A percentile compares a stretch with the other conserved stretches of the same genome.
Evolutionary conservation across 2,329 filamentous ascomycete species (phyloP).

Genomic region (Immersiporthe knoxdaviesiana): DNA sequence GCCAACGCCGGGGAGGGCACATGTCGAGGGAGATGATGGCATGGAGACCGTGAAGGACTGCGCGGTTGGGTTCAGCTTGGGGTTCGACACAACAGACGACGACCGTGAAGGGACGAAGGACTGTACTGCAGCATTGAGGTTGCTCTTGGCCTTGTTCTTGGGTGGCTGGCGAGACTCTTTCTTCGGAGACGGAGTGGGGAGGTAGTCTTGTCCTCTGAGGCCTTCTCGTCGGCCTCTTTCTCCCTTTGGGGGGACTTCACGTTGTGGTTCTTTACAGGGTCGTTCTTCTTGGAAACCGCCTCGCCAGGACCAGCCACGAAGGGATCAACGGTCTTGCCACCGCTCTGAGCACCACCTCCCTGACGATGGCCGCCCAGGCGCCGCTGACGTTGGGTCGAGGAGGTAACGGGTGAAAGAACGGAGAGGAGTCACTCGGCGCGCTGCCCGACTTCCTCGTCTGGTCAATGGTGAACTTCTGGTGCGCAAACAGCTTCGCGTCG

Average conservation of each 20-base stretch:
- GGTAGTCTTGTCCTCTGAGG: neutral
- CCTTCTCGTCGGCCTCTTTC: neutral
- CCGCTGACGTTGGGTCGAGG: conserved; percentile 11
- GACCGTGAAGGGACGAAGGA: conserved; percentile 27
- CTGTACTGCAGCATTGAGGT: conserved; percentile 31
- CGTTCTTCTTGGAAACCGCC: neutral
- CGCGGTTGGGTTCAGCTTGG: conserved; percentile 6
- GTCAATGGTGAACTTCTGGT: conserved; percentile 27
- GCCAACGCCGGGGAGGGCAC: neutral
- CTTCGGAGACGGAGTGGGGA: conserved; percentile 23
- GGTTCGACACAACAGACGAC: neutral
- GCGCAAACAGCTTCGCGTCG: conserved; percentile 17
- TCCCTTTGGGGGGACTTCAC: conserved; percentile 18
- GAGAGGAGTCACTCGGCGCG: conserved; percentile 14
- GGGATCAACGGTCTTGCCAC: conserved; percentile 14
- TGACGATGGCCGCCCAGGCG: conserved; percentile 13
- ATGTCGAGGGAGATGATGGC: conserved; percentile 7
- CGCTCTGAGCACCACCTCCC: neutral
- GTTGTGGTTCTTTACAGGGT: conserved; percentile 12
- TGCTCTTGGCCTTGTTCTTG: neutral
- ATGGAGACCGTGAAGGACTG: neutral
- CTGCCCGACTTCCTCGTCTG: conserved; percentile 17
- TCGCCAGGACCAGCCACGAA: conserved; percentile 4
- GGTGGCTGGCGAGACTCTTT: conserved; percentile 11
- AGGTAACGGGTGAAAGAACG: conserved; percentile 21